Conservation (phyloP, 352 stramenopile species). For the Pythium oligandrum region DNA sequence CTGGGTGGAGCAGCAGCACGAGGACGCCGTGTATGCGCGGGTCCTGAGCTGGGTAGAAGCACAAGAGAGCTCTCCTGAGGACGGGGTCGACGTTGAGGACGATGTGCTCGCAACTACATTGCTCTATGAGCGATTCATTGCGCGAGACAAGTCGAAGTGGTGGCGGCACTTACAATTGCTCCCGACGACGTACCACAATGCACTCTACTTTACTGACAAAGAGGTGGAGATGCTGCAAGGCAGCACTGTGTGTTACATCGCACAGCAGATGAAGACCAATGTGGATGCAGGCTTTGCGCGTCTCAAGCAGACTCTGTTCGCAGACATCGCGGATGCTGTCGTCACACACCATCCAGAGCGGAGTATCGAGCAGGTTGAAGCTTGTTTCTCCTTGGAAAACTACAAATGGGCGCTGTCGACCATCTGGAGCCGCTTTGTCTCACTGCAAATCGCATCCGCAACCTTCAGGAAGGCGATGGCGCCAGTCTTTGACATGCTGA, state of each 20-base stretch:
- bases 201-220: constrained; percentile 49
- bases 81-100: constrained; percentile 40
- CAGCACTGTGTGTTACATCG: constrained; percentile 63
- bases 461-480: constrained; percentile 70
- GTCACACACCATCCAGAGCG: constrained; percentile 18
- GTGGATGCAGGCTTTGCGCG: constrained; percentile 42
- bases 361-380: constrained; percentile 16
- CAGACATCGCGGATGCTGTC: constrained; percentile 46
- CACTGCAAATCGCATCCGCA: constrained; percentile 31
- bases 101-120: constrained; percentile 62
- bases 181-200: constrained; percentile 59
- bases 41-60: constrained; percentile 9
- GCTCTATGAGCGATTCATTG: constrained; percentile 66
- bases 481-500: constrained; percentile 85
- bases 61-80: too few species aligned
- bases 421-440: constrained; percentile 85
- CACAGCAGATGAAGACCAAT: constrained; percentile 57
- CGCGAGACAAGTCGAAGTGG: constrained; percentile 44
- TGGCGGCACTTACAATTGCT: constrained; percentile 57
- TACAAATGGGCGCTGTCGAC: constrained; percentile 85
- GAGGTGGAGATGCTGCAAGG: constrained; percentile 40
- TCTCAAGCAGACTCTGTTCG: constrained; percentile 33
- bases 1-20: constrained; percentile 17
- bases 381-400: constrained; percentile 57
- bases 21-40: constrained; percentile 23